Conservation (phyloP, 2,329 filamentous ascomycete species). For the Fusarium pseudonygamai region DNA sequence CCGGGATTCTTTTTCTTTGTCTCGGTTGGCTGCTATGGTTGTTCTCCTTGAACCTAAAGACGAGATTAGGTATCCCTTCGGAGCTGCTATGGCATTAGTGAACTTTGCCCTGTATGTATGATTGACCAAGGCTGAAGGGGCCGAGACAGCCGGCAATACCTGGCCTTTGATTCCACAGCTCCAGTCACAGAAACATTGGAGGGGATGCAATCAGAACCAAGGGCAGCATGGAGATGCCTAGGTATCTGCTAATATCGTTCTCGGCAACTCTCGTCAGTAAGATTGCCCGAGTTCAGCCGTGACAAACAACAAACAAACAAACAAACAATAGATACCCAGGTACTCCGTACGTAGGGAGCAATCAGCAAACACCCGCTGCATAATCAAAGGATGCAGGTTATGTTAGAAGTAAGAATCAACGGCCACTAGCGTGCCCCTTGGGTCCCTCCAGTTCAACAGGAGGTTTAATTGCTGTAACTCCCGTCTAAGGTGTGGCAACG, state of each 20-base stretch:
- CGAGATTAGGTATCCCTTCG: background rate
- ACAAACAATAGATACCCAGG: background rate
- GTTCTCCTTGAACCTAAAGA: background rate
- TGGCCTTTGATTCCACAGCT: background rate
- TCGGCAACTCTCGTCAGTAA: background rate
- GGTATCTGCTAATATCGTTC: background rate
- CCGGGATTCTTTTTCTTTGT: background rate
- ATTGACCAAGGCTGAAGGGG: conserved; percentile 2
- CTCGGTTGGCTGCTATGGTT: background rate
- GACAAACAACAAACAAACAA: background rate
- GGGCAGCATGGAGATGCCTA: background rate
- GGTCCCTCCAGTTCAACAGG: conserved; percentile 13
- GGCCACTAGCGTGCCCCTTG: conserved; percentile 37
- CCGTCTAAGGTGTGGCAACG: background rate
- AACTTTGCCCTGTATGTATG: conserved; percentile 5
- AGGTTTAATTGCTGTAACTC: conserved; percentile 27
- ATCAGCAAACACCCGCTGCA: background rate
- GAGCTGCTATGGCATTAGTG: background rate
- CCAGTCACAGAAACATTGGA: background rate
- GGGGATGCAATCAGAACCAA: background rate
- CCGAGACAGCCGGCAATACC: conserved; percentile 25
- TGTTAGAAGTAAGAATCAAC: conserved; percentile 33
- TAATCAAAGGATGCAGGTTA: conserved; percentile 20
- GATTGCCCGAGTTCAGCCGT: background rate
- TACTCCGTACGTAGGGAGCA: background rate